Evolutionary conservation across 768 basidiomycete genomes (phyloP).

Genomic region (Hortiboletus campestris): DNA sequence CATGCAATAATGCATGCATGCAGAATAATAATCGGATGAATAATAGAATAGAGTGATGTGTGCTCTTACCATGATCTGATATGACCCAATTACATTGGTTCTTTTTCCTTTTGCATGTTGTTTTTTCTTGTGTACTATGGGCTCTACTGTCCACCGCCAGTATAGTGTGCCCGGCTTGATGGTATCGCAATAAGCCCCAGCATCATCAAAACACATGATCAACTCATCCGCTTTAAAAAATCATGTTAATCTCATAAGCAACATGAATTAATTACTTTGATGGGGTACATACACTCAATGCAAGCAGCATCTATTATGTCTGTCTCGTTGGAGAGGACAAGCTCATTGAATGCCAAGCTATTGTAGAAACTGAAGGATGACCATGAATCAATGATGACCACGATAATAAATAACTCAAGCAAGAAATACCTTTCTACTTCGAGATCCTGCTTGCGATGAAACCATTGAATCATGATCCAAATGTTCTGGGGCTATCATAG

Average conservation of each 20-base stretch:
- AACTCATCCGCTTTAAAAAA: background rate
- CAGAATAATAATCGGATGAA: too few relatives aligned
- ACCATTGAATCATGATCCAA: constrained; percentile 3
- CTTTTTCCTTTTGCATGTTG: too few relatives aligned
- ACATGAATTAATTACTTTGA: background rate
- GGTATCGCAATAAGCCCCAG: background rate
- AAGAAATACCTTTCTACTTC: background rate
- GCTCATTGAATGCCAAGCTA: background rate
- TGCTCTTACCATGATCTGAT: too few relatives aligned
- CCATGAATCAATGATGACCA: too few relatives aligned
- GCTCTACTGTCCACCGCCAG: too few relatives aligned
- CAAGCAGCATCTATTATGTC: background rate
- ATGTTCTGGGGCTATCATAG: background rate
- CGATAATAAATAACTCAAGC: too few relatives aligned
- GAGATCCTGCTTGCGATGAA: background rate
- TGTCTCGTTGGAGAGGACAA: background rate
- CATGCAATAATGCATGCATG: too few relatives aligned
- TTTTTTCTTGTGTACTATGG: too few relatives aligned
- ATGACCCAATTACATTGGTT: too few relatives aligned
- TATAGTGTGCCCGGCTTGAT: background rate
- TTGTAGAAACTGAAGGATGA: background rate
- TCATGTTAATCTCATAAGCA: too few relatives aligned
- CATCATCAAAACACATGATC: background rate
- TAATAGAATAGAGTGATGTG: too few relatives aligned
- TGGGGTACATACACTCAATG: background rate